Evolutionary conservation across 768 basidiomycete genomes (phyloP).

Genomic region (Hemileccinum rubropunctum): DNA sequence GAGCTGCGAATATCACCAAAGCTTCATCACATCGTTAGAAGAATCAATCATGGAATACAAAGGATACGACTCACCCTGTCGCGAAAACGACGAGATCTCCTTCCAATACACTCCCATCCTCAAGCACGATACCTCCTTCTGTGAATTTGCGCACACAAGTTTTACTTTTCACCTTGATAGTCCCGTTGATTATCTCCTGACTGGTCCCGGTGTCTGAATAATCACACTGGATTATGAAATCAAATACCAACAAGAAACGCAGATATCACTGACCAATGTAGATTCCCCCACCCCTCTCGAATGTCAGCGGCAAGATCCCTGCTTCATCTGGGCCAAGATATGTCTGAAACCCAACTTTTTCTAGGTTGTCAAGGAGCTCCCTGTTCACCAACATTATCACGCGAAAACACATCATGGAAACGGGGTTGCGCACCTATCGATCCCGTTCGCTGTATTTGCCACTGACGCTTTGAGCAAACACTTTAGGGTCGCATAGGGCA

Average conservation of each 20-base stretch:
- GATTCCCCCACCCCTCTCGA: conserved; percentile 35
- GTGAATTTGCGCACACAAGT: conserved; percentile 27
- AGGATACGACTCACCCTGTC: conserved; percentile 27
- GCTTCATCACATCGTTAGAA: conserved; percentile 30
- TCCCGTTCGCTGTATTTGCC: conserved; percentile 11
- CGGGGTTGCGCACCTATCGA: conserved; percentile 19
- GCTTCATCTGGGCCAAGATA: conserved; percentile 38
- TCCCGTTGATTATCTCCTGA: conserved; percentile 44
- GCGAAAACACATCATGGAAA: not conserved
- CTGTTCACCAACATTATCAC: conserved; percentile 18
- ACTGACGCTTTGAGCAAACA: conserved; percentile 6
- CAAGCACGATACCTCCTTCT: conserved; percentile 25
- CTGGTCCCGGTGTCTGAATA: conserved; percentile 38
- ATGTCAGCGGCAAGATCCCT: conserved; percentile 32
- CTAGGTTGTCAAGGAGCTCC: conserved; percentile 38
- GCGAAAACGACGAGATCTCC: conserved; percentile 34
- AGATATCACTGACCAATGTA: conserved; percentile 35
- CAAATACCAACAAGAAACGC: not conserved
- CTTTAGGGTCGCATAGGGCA: conserved; percentile 22
- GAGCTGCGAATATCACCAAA: conserved; percentile 43
- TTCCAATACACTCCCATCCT: conserved; percentile 24
- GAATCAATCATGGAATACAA: not conserved
- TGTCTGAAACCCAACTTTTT: conserved; percentile 35
- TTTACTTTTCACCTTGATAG: conserved; percentile 49
- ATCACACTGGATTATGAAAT: not conserved